Conservation (phyloP, 2,329 filamentous ascomycete genomes). For the Pestalotiopsis sp. region DNA sequence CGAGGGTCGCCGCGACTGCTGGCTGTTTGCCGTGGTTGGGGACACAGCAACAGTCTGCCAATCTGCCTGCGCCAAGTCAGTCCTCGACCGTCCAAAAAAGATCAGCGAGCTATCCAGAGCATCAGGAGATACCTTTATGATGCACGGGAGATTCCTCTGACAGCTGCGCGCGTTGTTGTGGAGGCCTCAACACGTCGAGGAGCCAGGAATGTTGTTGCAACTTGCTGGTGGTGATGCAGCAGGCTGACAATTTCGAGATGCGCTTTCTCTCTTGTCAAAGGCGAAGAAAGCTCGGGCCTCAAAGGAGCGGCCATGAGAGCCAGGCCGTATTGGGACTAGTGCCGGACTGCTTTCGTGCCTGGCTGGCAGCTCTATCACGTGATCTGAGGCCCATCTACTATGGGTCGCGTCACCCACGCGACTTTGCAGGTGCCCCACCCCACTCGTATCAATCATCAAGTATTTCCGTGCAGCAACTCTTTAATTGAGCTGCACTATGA, state of each 20-base stretch:
- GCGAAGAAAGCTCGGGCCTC: slow-evolving; percentile 1
- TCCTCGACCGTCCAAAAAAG: not conserved
- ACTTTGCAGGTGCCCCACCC: not conserved
- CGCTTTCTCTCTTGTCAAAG: not conserved
- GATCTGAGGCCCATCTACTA: not conserved
- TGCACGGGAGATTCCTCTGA: not conserved
- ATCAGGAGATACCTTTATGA: slow-evolving; percentile 2
- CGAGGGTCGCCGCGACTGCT: not conserved
- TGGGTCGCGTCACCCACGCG: not conserved
- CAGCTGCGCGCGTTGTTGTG: slow-evolving; percentile 1
- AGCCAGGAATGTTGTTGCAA: slow-evolving; percentile 5
- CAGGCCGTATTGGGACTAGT: not conserved
- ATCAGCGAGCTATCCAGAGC: slow-evolving; percentile 1
- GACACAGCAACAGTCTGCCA: not conserved
- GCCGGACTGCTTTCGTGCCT: not conserved
- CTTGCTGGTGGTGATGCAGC: not conserved
- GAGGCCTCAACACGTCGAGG: not conserved
- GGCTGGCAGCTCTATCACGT: not conserved
- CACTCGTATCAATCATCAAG: not conserved
- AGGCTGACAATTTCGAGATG: slow-evolving; percentile 9
- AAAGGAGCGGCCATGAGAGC: not conserved
- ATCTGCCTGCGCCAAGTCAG: slow-evolving; percentile 3
- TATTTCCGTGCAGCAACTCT: not conserved
- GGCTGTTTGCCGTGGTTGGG: not conserved
- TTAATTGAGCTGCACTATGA: too few species aligned